Evolutionary conservation across 805 yeast genomes (phyloP), one percentile per base, ranked within the genome.

Genomic region (Vanderwaltozyma verrucispora): DNA sequence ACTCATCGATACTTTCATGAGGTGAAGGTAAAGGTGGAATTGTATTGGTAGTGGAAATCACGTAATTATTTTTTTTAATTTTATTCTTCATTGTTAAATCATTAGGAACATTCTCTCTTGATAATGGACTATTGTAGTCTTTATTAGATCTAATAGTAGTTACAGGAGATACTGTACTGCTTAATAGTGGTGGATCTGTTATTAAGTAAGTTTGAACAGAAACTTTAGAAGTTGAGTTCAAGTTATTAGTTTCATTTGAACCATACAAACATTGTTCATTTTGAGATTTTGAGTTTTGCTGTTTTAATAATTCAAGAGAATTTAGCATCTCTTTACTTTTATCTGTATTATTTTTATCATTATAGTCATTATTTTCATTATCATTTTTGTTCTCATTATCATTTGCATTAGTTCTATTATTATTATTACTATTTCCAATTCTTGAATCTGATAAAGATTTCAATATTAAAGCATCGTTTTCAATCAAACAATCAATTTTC

Each of bases 401-500:
- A 6, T 25, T 26, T n/a, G n/a, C n/a, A n/a, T n/a, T n/a, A n/a
- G n/a, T n/a, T n/a, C n/a, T n/a, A n/a, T n/a, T n/a, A 12, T 27
- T 15, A 33, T 27, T 2, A 10, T 7, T n/a, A 8, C 19, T 26
- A 26, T 25, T 33, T 9, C 9, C 19, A 14, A 9, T 27, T 10
- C 25, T 21, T 13, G 18, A 19, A 30, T n/a, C 49, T 9, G 28
- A 48, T 32, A 80, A 51, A 3, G 80, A 85, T 40, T 77, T 77
- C 0, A 86, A 75, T 29, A 81, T 71, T 4, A 81, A 57, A 19
- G 74, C 70, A 59, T 80, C 89, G 62, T 77, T 80, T 53, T 75
- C 70, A 28, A 74, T 70, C 32, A 78, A 58, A 59, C 71, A 69
- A 50, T 80, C 85, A 48, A 82, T 77, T 63, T 81, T 78, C 30